Base-by-base conservation (phyloP, 2,329 filamentous ascomycete genomes). In the Aspergillus unguis region DNA sequence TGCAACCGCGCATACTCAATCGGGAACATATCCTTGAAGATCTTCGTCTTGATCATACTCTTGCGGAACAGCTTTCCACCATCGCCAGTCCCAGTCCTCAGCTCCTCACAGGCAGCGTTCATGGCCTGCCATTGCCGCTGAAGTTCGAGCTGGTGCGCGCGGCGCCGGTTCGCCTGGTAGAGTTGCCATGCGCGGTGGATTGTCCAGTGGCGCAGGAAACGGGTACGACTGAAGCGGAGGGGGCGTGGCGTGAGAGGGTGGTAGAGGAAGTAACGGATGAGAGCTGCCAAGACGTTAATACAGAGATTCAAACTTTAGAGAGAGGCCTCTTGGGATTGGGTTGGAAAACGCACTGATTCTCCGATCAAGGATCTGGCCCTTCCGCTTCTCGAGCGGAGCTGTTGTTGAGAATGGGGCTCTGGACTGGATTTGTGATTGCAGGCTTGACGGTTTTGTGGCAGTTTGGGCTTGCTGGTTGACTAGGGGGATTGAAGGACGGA, bases 111-210 rank as follows among this genome's bases (percentile, higher is more conserved):
- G 26, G 94, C 92, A 41, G 79, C 78, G 54, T 82, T 80, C 87
- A 99, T 97, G 66, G 83, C 84, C 67, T 89, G 86, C 75, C 92
- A 91, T 77, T 84, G 84, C 38, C 88, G 80, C 75, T 90, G 84
- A 43, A 96, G 80, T 70, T 92, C 89, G 50, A 80, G 75, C 68
- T 88, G 80, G 47, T 84, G 80, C 33, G 77, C 75, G 58, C 81
- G 77, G 44, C 85, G 85, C 64, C 85, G 80, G 68, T 88, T 82
- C 62, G 85, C 81, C 64, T 86, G 85, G 75, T 87, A 87, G 29
- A 97, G 80, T 65, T 89, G 81, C 90, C 92, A 97, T 25, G 92
- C 92, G 63, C 94, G 91, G 79, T 97, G 92, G 73, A 99, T 97
- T 47, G 94, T 97, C 94, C 94, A 99, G 80, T 99, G 94, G 43